These are phyloP conservation scores for Hortiboletus flavorubellus DNA, from an alignment of 768 basidiomycete species.

Conservation along the genomic window DNA sequence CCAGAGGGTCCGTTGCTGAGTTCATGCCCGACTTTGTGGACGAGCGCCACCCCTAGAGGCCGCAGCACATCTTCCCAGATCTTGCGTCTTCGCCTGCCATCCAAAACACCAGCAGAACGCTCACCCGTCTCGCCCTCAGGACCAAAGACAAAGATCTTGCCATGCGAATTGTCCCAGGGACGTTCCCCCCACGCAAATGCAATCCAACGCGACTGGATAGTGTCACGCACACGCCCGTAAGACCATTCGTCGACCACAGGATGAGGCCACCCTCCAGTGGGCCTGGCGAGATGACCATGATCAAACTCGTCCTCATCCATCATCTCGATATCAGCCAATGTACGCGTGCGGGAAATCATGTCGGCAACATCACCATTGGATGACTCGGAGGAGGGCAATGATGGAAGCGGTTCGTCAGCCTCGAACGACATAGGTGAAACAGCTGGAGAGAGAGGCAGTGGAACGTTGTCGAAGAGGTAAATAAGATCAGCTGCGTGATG, in stretches of 20 bases:
- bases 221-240: constrained; percentile 63
- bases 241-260: constrained; percentile 63
- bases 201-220: constrained; percentile 73
- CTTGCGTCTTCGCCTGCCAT: constrained; percentile 54
- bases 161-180: constrained; percentile 57
- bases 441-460: constrained; percentile 44
- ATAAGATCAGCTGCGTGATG: constrained; percentile 73
- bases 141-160: constrained; percentile 75
- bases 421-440: constrained; percentile 33
- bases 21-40: constrained; percentile 72
- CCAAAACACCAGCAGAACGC: constrained; percentile 60
- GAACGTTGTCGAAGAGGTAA: constrained; percentile 76
- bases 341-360: constrained; percentile 15
- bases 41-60: constrained; percentile 62
- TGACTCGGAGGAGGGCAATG: constrained; percentile 29
- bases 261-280: constrained; percentile 47
- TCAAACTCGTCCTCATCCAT: constrained; percentile 26
- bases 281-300: constrained; percentile 4
- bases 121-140: constrained; percentile 82
- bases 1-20: constrained; percentile 62
- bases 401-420: constrained; percentile 31
- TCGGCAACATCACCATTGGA: constrained; percentile 21
- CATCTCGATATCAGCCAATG: constrained; percentile 25
- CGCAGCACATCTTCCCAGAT: constrained; percentile 66
- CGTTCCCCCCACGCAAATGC: constrained; percentile 69